Evolutionary conservation across 352 stramenopile species (phyloP).

Genomic region (Stephanocyclus meneghinianus): DNA sequence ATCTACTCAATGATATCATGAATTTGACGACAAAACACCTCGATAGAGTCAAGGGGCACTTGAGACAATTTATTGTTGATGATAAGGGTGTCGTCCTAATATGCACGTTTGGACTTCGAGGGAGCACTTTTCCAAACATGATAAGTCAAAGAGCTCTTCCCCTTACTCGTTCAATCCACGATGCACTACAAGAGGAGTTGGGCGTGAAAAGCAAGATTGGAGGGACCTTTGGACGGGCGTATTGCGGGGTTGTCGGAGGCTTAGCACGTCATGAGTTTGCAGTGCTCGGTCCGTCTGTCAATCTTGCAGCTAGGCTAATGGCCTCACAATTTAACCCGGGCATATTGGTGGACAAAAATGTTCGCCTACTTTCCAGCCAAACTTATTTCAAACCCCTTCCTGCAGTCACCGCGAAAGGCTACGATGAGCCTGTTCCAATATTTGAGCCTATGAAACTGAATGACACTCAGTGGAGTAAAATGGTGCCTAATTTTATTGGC

Average conservation of each 20-base stretch:
- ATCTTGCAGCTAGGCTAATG: conserved; percentile 72
- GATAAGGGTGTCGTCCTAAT: conserved; percentile 83
- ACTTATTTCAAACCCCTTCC: conserved; percentile 58
- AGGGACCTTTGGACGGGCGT: conserved; percentile 65
- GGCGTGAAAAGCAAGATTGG: conserved; percentile 59
- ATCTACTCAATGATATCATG: conserved; percentile 75
- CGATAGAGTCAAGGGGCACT: conserved; percentile 56
- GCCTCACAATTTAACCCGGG: conserved; percentile 53
- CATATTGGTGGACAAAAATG: conserved; percentile 67
- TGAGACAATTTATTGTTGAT: conserved; percentile 82
- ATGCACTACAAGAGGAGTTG: conserved; percentile 59
- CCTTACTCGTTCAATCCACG: conserved; percentile 62
- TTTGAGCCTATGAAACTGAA: conserved; percentile 55
- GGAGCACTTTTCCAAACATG: conserved; percentile 76
- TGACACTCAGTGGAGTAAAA: conserved; percentile 29
- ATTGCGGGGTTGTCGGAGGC: conserved; percentile 76
- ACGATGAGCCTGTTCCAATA: conserved; percentile 64
- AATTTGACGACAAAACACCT: conserved; percentile 56
- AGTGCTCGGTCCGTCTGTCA: conserved; percentile 71
- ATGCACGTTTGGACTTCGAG: conserved; percentile 77
- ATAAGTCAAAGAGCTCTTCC: conserved; percentile 64
- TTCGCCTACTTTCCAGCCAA: conserved; percentile 53
- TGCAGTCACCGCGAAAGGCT: conserved; percentile 70
- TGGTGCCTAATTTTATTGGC: conserved; percentile 61
- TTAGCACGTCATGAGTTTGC: conserved; percentile 71